Evolutionary conservation across 225 moss, liverwort and hornwort species (phyloP).

Genomic region (Neckera pumila): DNA sequence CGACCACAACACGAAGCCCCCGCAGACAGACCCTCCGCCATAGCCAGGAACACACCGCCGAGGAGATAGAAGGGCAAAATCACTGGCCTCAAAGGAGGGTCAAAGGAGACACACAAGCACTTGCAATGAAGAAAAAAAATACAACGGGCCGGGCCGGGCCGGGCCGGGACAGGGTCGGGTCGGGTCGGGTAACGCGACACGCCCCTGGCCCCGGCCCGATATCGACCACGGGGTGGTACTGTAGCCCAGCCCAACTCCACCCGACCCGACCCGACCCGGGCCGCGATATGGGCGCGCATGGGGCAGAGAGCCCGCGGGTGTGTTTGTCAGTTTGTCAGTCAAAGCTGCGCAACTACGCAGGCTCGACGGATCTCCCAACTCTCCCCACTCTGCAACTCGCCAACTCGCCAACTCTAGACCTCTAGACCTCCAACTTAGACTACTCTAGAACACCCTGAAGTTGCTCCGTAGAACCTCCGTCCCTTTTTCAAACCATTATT

Average conservation of each 20-base stretch:
- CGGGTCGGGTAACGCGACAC: background rate
- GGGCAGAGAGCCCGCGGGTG: background rate
- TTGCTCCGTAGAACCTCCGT: background rate
- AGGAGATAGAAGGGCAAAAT: conserved; percentile 9
- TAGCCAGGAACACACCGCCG: conserved; percentile 13
- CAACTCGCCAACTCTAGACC: background rate
- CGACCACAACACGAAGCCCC: background rate
- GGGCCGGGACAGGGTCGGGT: background rate
- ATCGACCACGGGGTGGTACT: background rate
- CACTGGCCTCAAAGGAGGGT: background rate
- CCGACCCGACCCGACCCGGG: background rate
- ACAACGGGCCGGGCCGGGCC: background rate
- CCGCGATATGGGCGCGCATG: background rate
- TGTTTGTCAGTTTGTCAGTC: conserved; percentile 26
- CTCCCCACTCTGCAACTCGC: background rate
- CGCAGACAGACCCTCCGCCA: conserved; percentile 18
- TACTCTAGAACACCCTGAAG: background rate
- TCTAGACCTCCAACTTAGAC: too few relatives aligned
- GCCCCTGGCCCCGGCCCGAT: background rate
- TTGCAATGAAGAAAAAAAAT: background rate
- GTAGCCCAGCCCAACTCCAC: background rate
- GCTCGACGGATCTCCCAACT: conserved; percentile 11
- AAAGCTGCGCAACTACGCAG: conserved; percentile 8
- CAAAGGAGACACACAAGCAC: background rate
- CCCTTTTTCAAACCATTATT: background rate